These are phyloP conservation scores for Miscanthus sacchariflorus DNA, from an alignment of 202 grass and related monocot genomes.

Conservation along the genomic window DNA sequence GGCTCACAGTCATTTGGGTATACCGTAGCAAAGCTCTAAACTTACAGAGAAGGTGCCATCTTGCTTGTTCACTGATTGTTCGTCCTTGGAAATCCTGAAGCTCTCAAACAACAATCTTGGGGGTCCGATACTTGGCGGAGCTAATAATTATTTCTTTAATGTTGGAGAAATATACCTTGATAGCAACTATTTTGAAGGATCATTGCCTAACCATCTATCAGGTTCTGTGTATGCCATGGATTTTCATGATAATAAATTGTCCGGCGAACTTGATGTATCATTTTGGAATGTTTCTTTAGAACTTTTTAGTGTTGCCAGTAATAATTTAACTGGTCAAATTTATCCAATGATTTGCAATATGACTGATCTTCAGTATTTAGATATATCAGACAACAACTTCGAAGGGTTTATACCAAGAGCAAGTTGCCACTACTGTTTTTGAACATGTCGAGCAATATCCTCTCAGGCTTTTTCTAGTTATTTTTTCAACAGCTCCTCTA, in stretches of 20 bases:
- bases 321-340: slow-evolving; percentile 23
- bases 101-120: slow-evolving; percentile 26
- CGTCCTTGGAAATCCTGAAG: rapidly evolving
- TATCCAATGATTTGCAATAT: not conserved
- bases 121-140: slow-evolving; percentile 14
- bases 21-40: no score
- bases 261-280: not conserved
- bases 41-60: slow-evolving; percentile 33
- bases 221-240: not conserved
- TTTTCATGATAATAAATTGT: slow-evolving; percentile 40
- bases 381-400: slow-evolving; percentile 36
- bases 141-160: not conserved
- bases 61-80: slow-evolving; percentile 31
- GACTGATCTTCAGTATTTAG: not conserved
- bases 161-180: not conserved
- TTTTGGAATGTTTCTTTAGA: not conserved
- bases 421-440: not conserved
- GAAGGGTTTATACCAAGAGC: slow-evolving; percentile 4
- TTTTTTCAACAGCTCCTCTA: not conserved
- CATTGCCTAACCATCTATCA: slow-evolving; percentile 5
- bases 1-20: no score
- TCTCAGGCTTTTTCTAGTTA: not conserved
- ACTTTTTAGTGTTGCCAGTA: slow-evolving; percentile 17
- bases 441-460: slow-evolving; percentile 2
- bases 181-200: slow-evolving; percentile 33